phyloP scores from a whole-genome alignment of 768 basidiomycete genomes.

The Clathrus columnatus region DNA sequence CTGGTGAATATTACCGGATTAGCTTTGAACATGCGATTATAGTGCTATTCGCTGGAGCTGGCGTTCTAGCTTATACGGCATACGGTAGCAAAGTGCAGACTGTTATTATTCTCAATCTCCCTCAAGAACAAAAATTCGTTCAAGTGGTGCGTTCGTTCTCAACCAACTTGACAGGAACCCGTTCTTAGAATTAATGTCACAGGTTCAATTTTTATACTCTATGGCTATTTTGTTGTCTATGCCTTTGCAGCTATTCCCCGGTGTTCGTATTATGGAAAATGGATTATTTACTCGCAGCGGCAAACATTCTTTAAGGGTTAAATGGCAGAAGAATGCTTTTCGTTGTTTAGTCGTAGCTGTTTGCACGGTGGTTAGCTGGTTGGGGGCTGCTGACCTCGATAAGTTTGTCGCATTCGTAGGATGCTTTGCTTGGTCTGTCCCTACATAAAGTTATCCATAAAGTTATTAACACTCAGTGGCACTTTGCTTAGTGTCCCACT shows the following conservation, averaged over 20 bases:
- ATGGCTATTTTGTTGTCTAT: constrained; percentile 87
- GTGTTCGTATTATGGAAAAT: constrained; percentile 94
- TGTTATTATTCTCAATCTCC: constrained; percentile 90
- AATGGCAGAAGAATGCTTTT: constrained; percentile 96
- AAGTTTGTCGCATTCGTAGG: constrained; percentile 94
- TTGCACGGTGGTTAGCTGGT: constrained; percentile 76
- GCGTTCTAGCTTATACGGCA: constrained; percentile 76
- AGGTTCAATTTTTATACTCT: constrained; percentile 85
- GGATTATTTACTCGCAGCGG: constrained; percentile 85
- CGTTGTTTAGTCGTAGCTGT: constrained; percentile 65
- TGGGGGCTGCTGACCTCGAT: constrained; percentile 82
- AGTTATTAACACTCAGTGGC: constrained; percentile 9
- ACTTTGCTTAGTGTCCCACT: constrained; percentile 62
- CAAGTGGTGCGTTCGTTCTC: constrained; percentile 56
- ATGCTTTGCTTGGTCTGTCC: constrained; percentile 81
- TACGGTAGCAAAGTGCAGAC: constrained; percentile 86
- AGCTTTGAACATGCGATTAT: constrained; percentile 6
- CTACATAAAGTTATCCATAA: constrained; percentile 1
- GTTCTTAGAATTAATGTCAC: not conserved
- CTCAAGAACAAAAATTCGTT: constrained; percentile 74
- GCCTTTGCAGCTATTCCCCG: constrained; percentile 95
- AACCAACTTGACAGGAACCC: constrained; percentile 16
- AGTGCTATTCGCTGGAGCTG: constrained; percentile 85
- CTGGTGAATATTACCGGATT: not conserved
- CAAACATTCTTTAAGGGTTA: constrained; percentile 70